Base-by-base conservation (phyloP, 2,329 filamentous ascomycete species). In the Penicillium occitanis region DNA sequence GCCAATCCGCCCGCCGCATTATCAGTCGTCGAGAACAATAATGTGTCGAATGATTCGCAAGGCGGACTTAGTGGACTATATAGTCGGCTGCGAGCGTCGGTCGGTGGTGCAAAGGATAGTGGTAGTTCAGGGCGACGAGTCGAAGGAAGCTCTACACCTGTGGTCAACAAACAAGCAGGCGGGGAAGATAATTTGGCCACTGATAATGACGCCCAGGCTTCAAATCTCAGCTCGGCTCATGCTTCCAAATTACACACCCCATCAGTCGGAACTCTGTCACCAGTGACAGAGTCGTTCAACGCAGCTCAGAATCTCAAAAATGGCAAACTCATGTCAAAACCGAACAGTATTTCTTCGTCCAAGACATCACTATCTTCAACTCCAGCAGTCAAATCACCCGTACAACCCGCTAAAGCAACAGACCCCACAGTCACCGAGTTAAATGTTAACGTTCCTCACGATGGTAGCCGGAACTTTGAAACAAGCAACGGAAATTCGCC, bases 61-160 rank as follows among this genome's bases (percentile, higher is more conserved):
- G 91, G 94, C 77, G 92, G 94, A 4, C 82, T 98, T 57, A 96
- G 91, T 74, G 93, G 94, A 0, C 81, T 98, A 44, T 98, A 97
- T 77, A 95, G 87, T 78, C 89, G 93, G 44, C 85, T 98, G 71
- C 88, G 89, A 74, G 91, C 91, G 65, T 93, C 89, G 0, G 91
- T 96, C n/a, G 90, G 90, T 17, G 91, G 84, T 14, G 86, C 84
- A 51, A 89, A 86, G 70, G 86, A 88, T 65, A 82, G 79, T 62
- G 76, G 76, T 61, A 72, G 73, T 37, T 74, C 73, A 44, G 71
- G 62, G n/a, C 74, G 57, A 78, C 72, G 67, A 14, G 28, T 28
- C 11, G 65, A 66, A 60, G 44, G 55, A 37, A n/a, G 22, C 46
- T 71, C 72, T 42, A 69, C 72, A 30, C 75, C 78, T 61, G 73